These are phyloP conservation scores for Phytophthora niederhauseri DNA, from an alignment of 352 stramenopile genomes.

Conservation along the genomic window DNA sequence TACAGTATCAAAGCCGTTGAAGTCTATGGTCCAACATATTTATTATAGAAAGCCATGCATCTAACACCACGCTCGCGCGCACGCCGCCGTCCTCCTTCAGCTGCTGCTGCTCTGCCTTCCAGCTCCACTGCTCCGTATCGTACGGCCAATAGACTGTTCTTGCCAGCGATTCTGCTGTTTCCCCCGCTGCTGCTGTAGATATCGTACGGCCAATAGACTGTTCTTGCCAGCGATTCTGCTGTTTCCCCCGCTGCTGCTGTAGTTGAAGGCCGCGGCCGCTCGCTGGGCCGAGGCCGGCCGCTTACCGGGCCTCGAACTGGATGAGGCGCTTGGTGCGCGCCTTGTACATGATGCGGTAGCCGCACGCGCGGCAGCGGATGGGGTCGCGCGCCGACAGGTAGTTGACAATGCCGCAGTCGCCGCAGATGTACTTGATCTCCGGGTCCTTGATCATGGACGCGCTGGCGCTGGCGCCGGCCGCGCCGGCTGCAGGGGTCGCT, in stretches of 20 bases:
- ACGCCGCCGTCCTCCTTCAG: neutral
- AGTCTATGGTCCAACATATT: slow-evolving; percentile 33
- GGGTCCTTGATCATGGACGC: slow-evolving; percentile 77
- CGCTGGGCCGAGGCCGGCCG: slow-evolving; percentile 6
- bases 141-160: neutral
- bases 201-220: neutral
- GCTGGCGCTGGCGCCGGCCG: slow-evolving; percentile 51
- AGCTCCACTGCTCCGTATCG: neutral
- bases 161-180: neutral
- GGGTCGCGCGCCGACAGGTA: slow-evolving; percentile 96
- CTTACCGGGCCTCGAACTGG: slow-evolving; percentile 91
- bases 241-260: neutral
- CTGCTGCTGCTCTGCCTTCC: neutral
- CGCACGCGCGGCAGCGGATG: slow-evolving; percentile 96
- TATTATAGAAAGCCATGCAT: slow-evolving; percentile 37
- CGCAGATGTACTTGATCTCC: slow-evolving; percentile 97
- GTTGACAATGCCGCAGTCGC: slow-evolving; percentile 96
- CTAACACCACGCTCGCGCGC: slow-evolving; percentile 14
- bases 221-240: neutral
- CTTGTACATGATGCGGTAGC: slow-evolving; percentile 99
- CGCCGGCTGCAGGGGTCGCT: slow-evolving; percentile 73
- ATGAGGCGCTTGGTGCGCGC: slow-evolving; percentile 95
- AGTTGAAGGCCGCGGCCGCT: slow-evolving; percentile 5
- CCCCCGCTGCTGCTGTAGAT: neutral
- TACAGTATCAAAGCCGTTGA: neutral